Evolutionary conservation across 495 filamentous ascomycete species (phyloP).

Genomic region (Aspergillus homomorphus): DNA sequence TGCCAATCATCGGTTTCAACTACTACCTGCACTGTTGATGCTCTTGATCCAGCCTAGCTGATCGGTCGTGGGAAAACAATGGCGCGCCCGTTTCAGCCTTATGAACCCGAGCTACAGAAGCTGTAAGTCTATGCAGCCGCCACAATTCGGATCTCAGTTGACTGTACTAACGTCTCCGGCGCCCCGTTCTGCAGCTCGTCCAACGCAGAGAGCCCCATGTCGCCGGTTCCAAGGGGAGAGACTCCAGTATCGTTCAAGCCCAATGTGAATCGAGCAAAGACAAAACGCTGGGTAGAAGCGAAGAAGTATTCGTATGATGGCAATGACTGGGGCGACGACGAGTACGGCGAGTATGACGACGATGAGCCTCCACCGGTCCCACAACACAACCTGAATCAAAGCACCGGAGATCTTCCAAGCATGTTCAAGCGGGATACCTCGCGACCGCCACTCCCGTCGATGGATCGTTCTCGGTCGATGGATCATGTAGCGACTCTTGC

Average conservation of each 20-base stretch:
- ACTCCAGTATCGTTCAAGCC: conserved; percentile 62
- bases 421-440: conserved; percentile 5
- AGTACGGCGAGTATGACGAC: conserved; percentile 72
- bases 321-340: conserved; percentile 88
- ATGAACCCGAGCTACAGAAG: conserved; percentile 26
- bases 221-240: conserved; percentile 27
- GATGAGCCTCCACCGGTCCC: conserved; percentile 44
- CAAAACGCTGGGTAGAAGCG: conserved; percentile 92
- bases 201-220: conserved; percentile 30
- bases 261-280: conserved; percentile 88
- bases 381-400: conserved; percentile 32
- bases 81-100: conserved; percentile 22
- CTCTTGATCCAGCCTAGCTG: background rate
- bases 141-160: background rate
- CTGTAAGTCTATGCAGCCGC: conserved; percentile 19
- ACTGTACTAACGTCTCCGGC: background rate
- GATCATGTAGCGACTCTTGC: conserved; percentile 22
- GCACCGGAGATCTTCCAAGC: conserved; percentile 27
- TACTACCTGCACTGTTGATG: conserved; percentile 2
- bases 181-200: conserved; percentile 16
- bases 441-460: conserved; percentile 24
- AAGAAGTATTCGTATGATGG: conserved; percentile 86
- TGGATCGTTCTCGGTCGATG: conserved; percentile 42
- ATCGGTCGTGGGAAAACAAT: conserved; percentile 9
- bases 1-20: conserved; percentile 1